phyloP scores from a whole-genome alignment of 2,329 filamentous ascomycete genomes.

The Aspergillus jensenii region DNA sequence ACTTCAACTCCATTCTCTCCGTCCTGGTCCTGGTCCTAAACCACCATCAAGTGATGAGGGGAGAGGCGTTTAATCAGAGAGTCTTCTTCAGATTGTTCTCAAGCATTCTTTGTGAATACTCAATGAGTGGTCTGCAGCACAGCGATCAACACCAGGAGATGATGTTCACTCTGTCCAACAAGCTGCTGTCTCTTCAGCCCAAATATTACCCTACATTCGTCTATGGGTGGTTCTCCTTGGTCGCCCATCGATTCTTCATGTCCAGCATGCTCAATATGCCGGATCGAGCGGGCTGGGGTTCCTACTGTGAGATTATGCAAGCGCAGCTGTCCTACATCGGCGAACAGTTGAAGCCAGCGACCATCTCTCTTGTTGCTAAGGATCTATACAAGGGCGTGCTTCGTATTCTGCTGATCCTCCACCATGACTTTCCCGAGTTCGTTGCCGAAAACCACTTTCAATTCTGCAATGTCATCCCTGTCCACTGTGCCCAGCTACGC shows the following conservation, averaged over 20 bases:
- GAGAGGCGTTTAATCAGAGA: slow-evolving; percentile 79
- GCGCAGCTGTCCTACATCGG: slow-evolving; percentile 72
- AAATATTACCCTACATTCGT: slow-evolving; percentile 76
- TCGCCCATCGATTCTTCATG: slow-evolving; percentile 83
- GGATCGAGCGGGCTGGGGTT: slow-evolving; percentile 70
- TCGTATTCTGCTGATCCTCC: slow-evolving; percentile 78
- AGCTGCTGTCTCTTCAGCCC: slow-evolving; percentile 73
- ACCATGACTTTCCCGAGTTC: slow-evolving; percentile 95
- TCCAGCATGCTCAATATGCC: slow-evolving; percentile 71
- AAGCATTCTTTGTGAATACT: slow-evolving; percentile 74
- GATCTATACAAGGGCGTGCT: slow-evolving; percentile 82
- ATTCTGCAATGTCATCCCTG: slow-evolving; percentile 77
- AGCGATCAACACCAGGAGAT: slow-evolving; percentile 66
- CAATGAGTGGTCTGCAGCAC: slow-evolving; percentile 58
- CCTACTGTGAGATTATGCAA: slow-evolving; percentile 71
- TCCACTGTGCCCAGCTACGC: slow-evolving; percentile 80
- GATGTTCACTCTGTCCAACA: slow-evolving; percentile 68
- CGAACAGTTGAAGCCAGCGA: slow-evolving; percentile 73
- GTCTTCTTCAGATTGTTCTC: slow-evolving; percentile 92
- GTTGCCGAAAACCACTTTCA: slow-evolving; percentile 81
- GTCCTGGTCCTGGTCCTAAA: slow-evolving; percentile 79
- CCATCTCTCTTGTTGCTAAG: slow-evolving; percentile 68
- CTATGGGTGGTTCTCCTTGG: slow-evolving; percentile 78
- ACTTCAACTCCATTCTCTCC: slow-evolving; percentile 75
- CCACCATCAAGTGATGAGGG: slow-evolving; percentile 77